Conservation (phyloP, 1,284 basidiomycete genomes). For the Trichosporon ovoides region DNA sequence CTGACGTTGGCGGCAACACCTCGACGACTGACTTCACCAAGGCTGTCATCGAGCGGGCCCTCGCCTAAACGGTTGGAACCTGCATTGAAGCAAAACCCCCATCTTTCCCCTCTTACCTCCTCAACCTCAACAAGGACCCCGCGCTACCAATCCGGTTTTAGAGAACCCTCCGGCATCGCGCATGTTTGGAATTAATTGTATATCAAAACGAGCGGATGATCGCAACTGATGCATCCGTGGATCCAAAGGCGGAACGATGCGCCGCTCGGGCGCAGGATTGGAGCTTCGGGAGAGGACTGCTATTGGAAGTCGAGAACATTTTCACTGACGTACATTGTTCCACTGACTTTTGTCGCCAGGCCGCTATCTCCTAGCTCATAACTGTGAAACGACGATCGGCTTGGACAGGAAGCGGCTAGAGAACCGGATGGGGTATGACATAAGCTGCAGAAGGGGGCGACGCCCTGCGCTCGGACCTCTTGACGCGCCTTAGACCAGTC, state of each 20-base stretch:
- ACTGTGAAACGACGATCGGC: too few relatives aligned
- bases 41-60: constrained; percentile 62
- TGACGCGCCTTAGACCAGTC: too few relatives aligned
- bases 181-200: constrained; percentile 7
- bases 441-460: too few relatives aligned
- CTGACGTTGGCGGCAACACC: constrained; percentile 87
- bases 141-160: constrained; percentile 4
- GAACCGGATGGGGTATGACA: too few relatives aligned
- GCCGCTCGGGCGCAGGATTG: too few relatives aligned
- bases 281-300: too few relatives aligned
- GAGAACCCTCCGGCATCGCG: constrained; percentile 5
- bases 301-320: too few relatives aligned
- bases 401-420: too few relatives aligned
- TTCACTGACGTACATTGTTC: too few relatives aligned
- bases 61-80: constrained; percentile 17
- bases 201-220: constrained; percentile 4
- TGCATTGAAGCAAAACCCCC: background rate
- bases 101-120: background rate
- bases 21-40: constrained; percentile 89
- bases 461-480: too few relatives aligned
- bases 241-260: background rate
- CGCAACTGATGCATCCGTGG: constrained; percentile 4
- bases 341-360: too few relatives aligned
- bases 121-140: background rate
- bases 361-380: too few relatives aligned